Evolutionary conservation across 768 basidiomycete species (phyloP).

Genomic region (Xanthoconium purpureum): DNA sequence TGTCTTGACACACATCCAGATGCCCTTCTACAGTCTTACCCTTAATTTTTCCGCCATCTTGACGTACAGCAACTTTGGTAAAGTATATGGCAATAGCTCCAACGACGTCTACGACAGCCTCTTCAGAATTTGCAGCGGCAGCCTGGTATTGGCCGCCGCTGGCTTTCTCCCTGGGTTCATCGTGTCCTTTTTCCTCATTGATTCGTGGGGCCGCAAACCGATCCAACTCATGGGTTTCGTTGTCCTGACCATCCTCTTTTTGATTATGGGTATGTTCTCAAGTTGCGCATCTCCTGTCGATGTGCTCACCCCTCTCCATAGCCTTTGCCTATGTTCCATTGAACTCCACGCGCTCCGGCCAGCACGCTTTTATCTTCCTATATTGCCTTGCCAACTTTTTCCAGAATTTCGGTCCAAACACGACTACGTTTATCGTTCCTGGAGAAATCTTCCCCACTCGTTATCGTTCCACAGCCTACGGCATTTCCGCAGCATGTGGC

Average conservation of each 20-base stretch:
- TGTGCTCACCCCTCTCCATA: slow-evolving; percentile 19
- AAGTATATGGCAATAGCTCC: slow-evolving; percentile 27
- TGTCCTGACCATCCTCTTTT: slow-evolving; percentile 61
- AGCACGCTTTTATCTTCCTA: slow-evolving; percentile 49
- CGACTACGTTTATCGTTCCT: slow-evolving; percentile 72
- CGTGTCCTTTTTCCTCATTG: slow-evolving; percentile 61
- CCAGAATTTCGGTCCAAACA: slow-evolving; percentile 34
- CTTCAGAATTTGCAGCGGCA: slow-evolving; percentile 22
- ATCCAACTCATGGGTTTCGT: slow-evolving; percentile 76
- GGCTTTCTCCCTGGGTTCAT: slow-evolving; percentile 52
- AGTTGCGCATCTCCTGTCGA: not conserved
- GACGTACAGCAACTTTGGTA: slow-evolving; percentile 63
- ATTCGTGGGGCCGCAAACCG: slow-evolving; percentile 68
- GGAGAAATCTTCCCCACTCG: slow-evolving; percentile 78
- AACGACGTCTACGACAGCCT: slow-evolving; percentile 22
- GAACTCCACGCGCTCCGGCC: slow-evolving; percentile 43
- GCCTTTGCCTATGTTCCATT: slow-evolving; percentile 65
- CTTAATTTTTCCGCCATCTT: slow-evolving; percentile 79
- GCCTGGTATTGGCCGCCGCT: slow-evolving; percentile 13
- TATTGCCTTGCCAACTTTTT: slow-evolving; percentile 19
- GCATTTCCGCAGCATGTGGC: slow-evolving; percentile 71
- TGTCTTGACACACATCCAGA: slow-evolving; percentile 36
- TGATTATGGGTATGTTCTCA: slow-evolving; percentile 56
- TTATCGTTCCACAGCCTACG: slow-evolving; percentile 70
- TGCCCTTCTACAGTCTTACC: slow-evolving; percentile 86